Evolutionary conservation across 2,329 filamentous ascomycete genomes (phyloP).

Genomic region (Epichloe sylvatica): DNA sequence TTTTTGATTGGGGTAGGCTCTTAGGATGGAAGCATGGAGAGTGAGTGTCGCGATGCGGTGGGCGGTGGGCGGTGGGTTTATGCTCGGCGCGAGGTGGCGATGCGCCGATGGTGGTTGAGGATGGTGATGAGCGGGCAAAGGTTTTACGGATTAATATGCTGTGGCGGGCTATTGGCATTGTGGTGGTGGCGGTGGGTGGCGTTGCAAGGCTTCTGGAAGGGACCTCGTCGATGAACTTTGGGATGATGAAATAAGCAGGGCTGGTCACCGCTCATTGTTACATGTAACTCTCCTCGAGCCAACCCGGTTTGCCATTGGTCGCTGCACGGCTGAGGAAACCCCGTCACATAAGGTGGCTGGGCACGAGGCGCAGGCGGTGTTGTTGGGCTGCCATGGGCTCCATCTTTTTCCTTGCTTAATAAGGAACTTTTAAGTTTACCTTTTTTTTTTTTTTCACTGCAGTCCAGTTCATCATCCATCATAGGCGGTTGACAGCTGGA

Average conservation of each 20-base stretch:
- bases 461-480: background rate
- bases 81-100: too few relatives aligned
- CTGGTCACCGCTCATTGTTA: constrained; percentile 11
- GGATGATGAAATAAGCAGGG: background rate
- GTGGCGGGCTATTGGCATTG: too few relatives aligned
- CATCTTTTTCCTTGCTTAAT: background rate
- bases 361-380: constrained; percentile 1
- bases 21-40: too few relatives aligned
- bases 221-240: too few relatives aligned
- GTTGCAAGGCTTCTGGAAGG: background rate
- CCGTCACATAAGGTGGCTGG: background rate
- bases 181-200: too few relatives aligned
- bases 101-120: too few relatives aligned
- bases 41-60: too few relatives aligned
- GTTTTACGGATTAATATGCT: too few relatives aligned
- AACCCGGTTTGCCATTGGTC: background rate
- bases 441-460: background rate
- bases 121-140: background rate
- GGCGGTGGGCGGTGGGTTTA: too few relatives aligned
- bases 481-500: background rate
- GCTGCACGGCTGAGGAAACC: background rate
- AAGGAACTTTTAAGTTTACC: background rate
- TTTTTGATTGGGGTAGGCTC: background rate
- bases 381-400: constrained; percentile 2
- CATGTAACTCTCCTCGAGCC: too few relatives aligned